Conservation (phyloP, 768 basidiomycete species). For the Mycena polygramma region DNA sequence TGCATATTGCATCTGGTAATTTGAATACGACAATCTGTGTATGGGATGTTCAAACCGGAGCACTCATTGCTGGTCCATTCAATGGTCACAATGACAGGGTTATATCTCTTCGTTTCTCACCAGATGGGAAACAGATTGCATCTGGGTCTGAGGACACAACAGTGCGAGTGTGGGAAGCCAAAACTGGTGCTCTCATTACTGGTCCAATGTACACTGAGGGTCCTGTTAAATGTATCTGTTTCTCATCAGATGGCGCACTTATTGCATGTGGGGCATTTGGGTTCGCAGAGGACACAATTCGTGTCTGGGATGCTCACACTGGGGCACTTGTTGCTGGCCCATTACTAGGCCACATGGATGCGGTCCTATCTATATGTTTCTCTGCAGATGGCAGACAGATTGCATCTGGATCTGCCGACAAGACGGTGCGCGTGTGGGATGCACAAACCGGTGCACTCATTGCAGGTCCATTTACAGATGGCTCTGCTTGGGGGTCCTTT, state of each 20-base stretch:
- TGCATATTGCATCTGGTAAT: not conserved
- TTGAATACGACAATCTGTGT: not conserved
- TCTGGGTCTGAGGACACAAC: not conserved
- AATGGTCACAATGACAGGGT: not conserved
- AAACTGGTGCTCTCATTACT: not conserved
- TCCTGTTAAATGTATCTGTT: not conserved
- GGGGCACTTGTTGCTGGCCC: too few relatives aligned
- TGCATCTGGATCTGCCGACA: too few relatives aligned
- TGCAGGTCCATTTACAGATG: too few relatives aligned
- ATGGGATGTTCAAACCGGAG: not conserved
- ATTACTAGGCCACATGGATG: too few relatives aligned
- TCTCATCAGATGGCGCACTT: too few relatives aligned
- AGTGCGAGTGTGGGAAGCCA: too few relatives aligned
- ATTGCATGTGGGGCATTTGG: not conserved
- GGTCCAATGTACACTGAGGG: not conserved
- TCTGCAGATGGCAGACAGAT: too few relatives aligned
- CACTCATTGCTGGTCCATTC: not conserved
- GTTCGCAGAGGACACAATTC: not conserved
- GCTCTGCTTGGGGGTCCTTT: too few relatives aligned
- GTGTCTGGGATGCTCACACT: not conserved
- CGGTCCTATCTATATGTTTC: too few relatives aligned
- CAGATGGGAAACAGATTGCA: not conserved
- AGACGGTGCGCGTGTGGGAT: too few relatives aligned
- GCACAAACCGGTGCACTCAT: too few relatives aligned
- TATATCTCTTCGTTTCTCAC: not conserved